Evolutionary conservation across 2,329 filamentous ascomycete genomes (phyloP), one percentile per base, ranked within the genome.

Genomic region (Corinectria fuckeliana): DNA sequence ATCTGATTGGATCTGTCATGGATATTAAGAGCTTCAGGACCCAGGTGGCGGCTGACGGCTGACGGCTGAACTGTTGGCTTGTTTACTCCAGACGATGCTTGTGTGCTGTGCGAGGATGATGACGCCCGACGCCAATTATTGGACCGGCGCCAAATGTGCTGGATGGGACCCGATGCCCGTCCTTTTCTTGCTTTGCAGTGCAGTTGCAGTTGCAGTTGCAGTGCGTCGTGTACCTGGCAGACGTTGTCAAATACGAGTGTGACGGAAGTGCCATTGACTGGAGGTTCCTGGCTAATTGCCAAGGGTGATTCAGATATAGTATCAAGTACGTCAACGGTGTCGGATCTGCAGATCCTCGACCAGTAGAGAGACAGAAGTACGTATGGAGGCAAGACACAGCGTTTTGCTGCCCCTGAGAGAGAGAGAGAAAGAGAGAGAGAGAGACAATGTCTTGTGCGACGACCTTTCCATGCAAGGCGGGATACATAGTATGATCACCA

Each of bases 321-420:
- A n/a, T 10, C 28, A 14, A 13, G 25, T 44, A 56, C 54, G 54
- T 56, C 54, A 56, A 56, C 47, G 38, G 47, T 26, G 54, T n/a
- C 48, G 47, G 54, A 56, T 56, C 54, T 30, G 54, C 25, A 44
- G 54, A 56, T 56, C 54, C 28, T 14, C 13, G 30, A n/a, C n/a
- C n/a, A n/a, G n/a, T n/a, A n/a, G n/a, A n/a, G n/a, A n/a, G n/a
- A n/a, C n/a, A n/a, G n/a, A n/a, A n/a, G n/a, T n/a, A n/a, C n/a
- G n/a, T n/a, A n/a, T n/a, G n/a, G n/a, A n/a, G n/a, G n/a, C n/a
- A n/a, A n/a, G n/a, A n/a, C n/a, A n/a, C n/a, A n/a, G n/a, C n/a
- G n/a, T n/a, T n/a, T n/a, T n/a, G n/a, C n/a, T n/a, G n/a, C n/a
- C n/a, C n/a, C n/a, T n/a, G n/a, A n/a, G n/a, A n/a, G n/a, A n/a